phyloP scores from a whole-genome alignment of 352 stramenopile species.

The Phytophthora citrophthora region DNA sequence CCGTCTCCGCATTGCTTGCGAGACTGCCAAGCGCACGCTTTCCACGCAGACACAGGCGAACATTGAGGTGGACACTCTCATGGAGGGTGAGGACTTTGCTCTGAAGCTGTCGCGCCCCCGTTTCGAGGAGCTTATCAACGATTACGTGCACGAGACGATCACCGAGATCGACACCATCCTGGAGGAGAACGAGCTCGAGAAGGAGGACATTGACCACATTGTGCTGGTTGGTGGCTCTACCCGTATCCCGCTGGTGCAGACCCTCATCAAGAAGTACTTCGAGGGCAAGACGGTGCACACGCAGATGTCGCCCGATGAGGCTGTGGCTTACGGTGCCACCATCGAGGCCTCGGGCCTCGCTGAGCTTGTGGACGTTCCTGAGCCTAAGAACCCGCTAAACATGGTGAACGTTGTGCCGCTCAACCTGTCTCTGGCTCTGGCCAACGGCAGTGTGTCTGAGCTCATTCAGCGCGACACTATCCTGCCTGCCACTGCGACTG shows the following conservation, averaged over 20 bases:
- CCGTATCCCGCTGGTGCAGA: conserved; percentile 96
- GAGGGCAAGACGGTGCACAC: conserved; percentile 83
- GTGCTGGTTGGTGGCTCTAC: conserved; percentile 97
- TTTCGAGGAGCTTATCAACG: conserved; percentile 96
- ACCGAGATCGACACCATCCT: conserved; percentile 90
- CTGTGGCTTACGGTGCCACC: conserved; percentile 90
- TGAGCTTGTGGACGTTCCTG: conserved; percentile 72
- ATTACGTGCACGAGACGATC: conserved; percentile 94
- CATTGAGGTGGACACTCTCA: conserved; percentile 98
- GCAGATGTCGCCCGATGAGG: conserved; percentile 91
- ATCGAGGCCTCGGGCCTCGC: conserved; percentile 77
- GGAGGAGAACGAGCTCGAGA: conserved; percentile 77
- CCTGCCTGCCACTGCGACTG: conserved; percentile 81
- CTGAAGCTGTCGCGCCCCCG: conserved; percentile 96
- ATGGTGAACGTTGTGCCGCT: conserved; percentile 94
- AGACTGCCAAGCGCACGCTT: conserved; percentile 97
- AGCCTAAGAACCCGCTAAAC: conserved; percentile 69
- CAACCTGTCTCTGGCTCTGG: conserved; percentile 91
- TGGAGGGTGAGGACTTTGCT: conserved; percentile 97
- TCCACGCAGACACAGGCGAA: conserved; percentile 96
- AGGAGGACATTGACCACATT: conserved; percentile 94
- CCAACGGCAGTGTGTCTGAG: conserved; percentile 92
- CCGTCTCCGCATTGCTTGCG: conserved; percentile 95
- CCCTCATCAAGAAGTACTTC: conserved; percentile 84
- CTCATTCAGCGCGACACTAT: conserved; percentile 93